Evolutionary conservation across 345 rosid species (phyloP).

Genomic region (Eucalyptus melliodora): DNA sequence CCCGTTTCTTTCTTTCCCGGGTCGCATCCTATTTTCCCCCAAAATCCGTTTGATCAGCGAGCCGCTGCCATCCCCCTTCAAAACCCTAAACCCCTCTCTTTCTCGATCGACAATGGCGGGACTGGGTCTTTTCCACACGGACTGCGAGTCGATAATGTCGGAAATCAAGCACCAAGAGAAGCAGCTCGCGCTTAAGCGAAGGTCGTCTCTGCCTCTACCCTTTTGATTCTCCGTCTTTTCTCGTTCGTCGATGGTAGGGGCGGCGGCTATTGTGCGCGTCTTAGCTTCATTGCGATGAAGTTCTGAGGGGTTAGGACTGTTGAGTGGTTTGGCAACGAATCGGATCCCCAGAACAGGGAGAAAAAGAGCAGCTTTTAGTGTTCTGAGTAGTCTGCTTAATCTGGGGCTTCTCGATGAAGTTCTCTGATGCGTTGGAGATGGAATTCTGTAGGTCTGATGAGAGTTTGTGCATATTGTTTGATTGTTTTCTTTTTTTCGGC

Average conservation of each 20-base stretch:
- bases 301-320: background rate
- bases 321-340: background rate
- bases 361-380: background rate
- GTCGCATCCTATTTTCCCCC: background rate
- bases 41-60: background rate
- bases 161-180: slow-evolving; percentile 37
- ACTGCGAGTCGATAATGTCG: slow-evolving; percentile 22
- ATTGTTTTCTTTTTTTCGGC: background rate
- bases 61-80: background rate
- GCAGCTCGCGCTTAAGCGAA: slow-evolving; percentile 41
- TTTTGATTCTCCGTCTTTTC: background rate
- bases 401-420: background rate
- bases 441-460: background rate
- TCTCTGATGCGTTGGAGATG: background rate
- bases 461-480: background rate
- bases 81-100: background rate
- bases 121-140: slow-evolving; percentile 2
- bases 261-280: background rate
- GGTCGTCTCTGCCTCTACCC: slow-evolving; percentile 25
- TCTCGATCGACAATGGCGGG: background rate
- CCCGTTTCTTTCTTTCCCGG: background rate
- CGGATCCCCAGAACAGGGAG: background rate
- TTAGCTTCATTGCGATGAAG: background rate
- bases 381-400: background rate
- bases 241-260: background rate